Base-by-base conservation (phyloP, 1,284 basidiomycete genomes). In the Ceratobasidium sp. region DNA sequence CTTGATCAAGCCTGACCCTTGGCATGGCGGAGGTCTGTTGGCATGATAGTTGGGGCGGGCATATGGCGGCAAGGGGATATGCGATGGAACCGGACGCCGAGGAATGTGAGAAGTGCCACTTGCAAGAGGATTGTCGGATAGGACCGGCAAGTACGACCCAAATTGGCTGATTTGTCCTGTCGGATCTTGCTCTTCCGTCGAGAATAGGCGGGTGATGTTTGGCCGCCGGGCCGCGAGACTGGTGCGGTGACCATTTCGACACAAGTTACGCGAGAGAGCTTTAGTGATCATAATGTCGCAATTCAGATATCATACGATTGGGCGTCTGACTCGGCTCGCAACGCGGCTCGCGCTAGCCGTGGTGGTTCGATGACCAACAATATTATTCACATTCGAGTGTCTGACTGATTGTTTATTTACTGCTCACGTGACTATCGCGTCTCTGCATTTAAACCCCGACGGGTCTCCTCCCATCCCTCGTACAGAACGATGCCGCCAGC, bases 1-100 rank as follows among this genome's bases (percentile, higher is more conserved):
- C 45, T 76, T 75, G 21, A 94, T 85, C 64, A 82, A 82, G 55
- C 82, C 82, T 75, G 82, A 80, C 59, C 79, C 78, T 21, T 69
- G 36, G 46, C 71, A 72, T 21, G 75, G 74, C n/a, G 75, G 76
- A 58, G 76, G 72, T 39, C 78, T 77, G 16, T 78, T 77, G 1
- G 77, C 76, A 45, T 76, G 79, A 70, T 79, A 79, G 71, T 80
- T 79, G n/a, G 80, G 67, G 1, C 80, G 80, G 5, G 83, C 88
- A 78, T 95, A 95, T 0, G 81, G 77, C 0, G 93, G 93, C 58
- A 84, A 83, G 2, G 73, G 34, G 36, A 94, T 92, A 60, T 83
- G 78, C 0, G 79, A 61, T 3, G 92, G 92, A 3, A 94, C 90
- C 10, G 76, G 69, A 39, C 87, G 85, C 6, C 85, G 85, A 5